A percentile compares a stretch with the other conserved stretches of the same genome.
Evolutionary conservation across 2,329 filamentous ascomycete genomes (phyloP).

Genomic region (Fusarium subtropicale): DNA sequence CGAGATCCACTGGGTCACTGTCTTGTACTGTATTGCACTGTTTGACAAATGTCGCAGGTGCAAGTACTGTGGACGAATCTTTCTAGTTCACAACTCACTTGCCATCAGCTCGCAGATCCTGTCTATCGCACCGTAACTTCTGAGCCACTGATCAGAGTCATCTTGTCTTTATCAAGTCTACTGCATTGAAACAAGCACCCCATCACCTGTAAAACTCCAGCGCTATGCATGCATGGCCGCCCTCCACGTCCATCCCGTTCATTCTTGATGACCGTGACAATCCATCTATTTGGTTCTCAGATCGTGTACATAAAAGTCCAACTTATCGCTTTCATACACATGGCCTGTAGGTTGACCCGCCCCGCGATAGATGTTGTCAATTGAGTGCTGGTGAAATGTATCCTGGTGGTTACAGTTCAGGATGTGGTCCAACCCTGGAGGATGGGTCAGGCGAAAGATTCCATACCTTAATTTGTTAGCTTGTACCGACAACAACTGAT

Average conservation of each 20-base stretch:
- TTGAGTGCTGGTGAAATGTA: constrained; percentile 81
- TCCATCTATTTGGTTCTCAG: constrained; percentile 54
- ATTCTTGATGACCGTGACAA: neutral
- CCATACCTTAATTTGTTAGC: constrained; percentile 73
- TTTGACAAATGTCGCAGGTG: neutral
- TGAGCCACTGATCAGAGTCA: neutral
- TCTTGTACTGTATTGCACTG: neutral
- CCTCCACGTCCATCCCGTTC: neutral
- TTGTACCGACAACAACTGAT: neutral
- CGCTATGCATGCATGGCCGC: constrained; percentile 36
- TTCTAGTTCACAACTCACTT: neutral
- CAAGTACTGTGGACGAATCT: neutral
- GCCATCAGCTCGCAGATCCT: neutral
- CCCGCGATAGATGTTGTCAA: constrained; percentile 80
- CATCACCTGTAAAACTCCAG: constrained; percentile 34
- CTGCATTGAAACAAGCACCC: neutral
- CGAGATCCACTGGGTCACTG: constrained; percentile 6
- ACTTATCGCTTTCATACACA: constrained; percentile 73
- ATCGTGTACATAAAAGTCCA: constrained; percentile 71
- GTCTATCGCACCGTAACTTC: neutral
- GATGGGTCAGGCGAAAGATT: constrained; percentile 92
- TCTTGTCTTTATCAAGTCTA: neutral
- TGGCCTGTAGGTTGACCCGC: constrained; percentile 75
- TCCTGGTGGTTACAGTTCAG: constrained; percentile 80
- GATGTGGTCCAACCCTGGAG: constrained; percentile 88